Percentiles rank a stretch among this genome's conserved stretches.
Conservation (phyloP, 116 monocot species). For the Phalaenopsis hybrid region DNA sequence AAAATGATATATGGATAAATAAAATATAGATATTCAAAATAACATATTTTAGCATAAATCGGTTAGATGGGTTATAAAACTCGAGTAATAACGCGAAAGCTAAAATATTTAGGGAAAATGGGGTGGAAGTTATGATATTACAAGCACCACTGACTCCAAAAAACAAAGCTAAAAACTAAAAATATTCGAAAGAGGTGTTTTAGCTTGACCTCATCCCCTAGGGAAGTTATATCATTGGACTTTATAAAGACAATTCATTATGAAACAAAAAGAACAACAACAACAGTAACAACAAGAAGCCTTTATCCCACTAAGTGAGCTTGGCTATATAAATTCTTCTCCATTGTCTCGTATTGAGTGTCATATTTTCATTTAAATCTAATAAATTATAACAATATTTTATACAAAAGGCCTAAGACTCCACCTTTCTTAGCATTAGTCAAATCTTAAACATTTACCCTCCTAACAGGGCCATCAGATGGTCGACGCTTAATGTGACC, state of each 20-base stretch:
- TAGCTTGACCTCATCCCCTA: background rate
- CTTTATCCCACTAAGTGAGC: too few relatives aligned
- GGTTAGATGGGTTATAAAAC: background rate
- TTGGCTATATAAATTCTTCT: too few relatives aligned
- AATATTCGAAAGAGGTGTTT: background rate
- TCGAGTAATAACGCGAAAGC: background rate
- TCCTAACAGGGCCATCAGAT: too few relatives aligned
- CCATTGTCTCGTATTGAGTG: too few relatives aligned
- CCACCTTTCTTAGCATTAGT: too few relatives aligned
- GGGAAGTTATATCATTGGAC: background rate
- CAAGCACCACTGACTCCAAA: background rate
- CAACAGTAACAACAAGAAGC: background rate
- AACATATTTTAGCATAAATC: background rate
- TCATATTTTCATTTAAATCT: too few relatives aligned
- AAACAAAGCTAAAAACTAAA: background rate
- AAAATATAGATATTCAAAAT: background rate
- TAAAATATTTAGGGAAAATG: background rate
- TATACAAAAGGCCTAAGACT: too few relatives aligned
- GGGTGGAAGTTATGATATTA: background rate
- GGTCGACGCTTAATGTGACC: too few relatives aligned
- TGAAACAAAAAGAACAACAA: background rate
- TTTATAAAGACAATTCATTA: background rate
- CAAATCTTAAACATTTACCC: too few relatives aligned
- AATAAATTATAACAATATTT: too few relatives aligned
- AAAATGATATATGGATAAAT: background rate